A percentile compares a stretch with the other conserved stretches of the same genome.
Evolutionary conservation across 345 rosid species (phyloP).

Genomic region (Eucalyptus melliodora): DNA sequence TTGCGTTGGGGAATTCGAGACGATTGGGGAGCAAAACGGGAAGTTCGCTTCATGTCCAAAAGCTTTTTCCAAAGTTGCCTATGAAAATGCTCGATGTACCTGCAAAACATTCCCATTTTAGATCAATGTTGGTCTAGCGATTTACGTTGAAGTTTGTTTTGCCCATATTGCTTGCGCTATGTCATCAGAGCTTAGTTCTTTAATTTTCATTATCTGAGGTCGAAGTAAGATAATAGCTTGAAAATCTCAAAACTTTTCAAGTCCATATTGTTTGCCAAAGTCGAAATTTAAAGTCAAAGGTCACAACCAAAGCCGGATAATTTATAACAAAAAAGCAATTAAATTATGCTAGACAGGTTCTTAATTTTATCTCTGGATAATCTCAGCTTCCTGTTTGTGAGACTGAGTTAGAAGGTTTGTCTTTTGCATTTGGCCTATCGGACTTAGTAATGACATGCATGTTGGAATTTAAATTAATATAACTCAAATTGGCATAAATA

Average conservation of each 20-base stretch:
- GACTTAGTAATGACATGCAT: not conserved
- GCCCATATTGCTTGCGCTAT: not conserved
- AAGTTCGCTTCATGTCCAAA: not conserved
- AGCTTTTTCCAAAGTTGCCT: not conserved
- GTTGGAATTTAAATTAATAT: not conserved
- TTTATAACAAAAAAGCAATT: not conserved
- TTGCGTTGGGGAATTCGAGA: not conserved
- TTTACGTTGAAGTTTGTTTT: not conserved
- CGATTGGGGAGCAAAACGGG: not conserved
- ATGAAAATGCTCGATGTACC: not conserved
- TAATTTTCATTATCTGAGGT: not conserved
- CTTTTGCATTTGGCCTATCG: not conserved
- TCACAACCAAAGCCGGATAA: not conserved
- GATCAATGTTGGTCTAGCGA: not conserved
- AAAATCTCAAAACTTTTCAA: not conserved
- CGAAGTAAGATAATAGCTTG: not conserved
- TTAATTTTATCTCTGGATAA: not conserved
- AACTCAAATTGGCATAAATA: not conserved
- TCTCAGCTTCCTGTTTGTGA: not conserved
- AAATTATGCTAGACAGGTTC: not conserved
- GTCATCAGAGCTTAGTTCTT: not conserved
- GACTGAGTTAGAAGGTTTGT: not conserved
- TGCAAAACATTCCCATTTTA: not conserved
- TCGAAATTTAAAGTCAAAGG: not conserved
- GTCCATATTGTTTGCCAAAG: not conserved